A percentile compares a stretch with the other conserved stretches of the same genome.
Conservation (phyloP, 305 asterid species). For the Fraxinus xanthoxyloides region DNA sequence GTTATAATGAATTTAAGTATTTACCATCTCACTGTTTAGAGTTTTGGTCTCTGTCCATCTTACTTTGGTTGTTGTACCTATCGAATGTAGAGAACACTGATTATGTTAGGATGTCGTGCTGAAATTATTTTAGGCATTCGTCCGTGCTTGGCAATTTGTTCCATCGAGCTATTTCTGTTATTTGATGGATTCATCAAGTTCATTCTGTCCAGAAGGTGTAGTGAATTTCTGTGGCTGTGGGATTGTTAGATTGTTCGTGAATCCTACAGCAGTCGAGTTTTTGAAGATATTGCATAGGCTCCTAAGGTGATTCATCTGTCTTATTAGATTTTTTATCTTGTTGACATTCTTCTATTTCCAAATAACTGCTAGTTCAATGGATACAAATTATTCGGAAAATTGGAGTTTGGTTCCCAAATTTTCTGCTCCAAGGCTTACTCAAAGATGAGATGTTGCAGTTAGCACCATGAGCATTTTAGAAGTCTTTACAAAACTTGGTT, state of each 20-base stretch:
- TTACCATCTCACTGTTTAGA: neutral
- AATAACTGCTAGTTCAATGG: neutral
- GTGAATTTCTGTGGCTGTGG: neutral
- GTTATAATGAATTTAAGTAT: neutral
- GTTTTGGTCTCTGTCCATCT: neutral
- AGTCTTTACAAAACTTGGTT: no score
- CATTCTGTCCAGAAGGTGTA: neutral
- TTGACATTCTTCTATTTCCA: neutral
- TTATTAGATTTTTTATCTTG: neutral
- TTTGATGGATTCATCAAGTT: neutral
- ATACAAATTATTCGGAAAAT: constrained; percentile 33
- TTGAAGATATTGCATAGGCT: neutral
- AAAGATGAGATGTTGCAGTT: no score
- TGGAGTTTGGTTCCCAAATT: constrained; percentile 53
- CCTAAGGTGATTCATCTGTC: neutral
- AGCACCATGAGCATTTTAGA: no score
- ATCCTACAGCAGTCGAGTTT: neutral
- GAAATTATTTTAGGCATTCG: neutral
- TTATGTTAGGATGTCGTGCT: neutral
- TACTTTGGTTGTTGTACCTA: neutral
- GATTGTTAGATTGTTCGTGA: neutral
- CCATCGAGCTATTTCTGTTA: neutral
- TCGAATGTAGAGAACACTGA: neutral
- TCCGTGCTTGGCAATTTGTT: neutral
- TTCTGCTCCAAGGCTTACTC: constrained; percentile 25